Evolutionary conservation across 148 eudicot genomes (phyloP).

Genomic region (Fagopyrum homotropicum): DNA sequence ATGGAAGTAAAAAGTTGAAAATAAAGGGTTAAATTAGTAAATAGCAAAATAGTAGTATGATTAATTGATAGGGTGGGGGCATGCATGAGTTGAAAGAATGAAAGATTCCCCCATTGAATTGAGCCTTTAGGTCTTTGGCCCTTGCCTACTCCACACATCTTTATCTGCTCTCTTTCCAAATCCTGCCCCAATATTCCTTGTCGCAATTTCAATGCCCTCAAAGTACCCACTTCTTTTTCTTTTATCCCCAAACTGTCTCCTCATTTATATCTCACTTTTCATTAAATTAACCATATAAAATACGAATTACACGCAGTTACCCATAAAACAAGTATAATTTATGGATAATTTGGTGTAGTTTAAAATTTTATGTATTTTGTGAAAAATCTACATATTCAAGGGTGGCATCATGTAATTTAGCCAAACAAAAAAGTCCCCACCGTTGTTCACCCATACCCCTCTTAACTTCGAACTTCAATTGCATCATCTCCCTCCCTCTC

Average conservation of each 20-base stretch:
- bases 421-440: background rate
- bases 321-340: too few relatives aligned
- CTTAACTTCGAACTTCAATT: background rate
- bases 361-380: too few relatives aligned
- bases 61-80: background rate
- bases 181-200: conserved; percentile 8
- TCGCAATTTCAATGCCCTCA: conserved; percentile 9
- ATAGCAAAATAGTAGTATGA: background rate
- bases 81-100: background rate
- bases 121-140: background rate
- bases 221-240: conserved; percentile 9
- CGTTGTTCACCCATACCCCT: background rate
- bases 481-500: background rate
- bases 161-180: conserved; percentile 8
- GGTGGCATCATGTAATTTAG: background rate
- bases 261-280: background rate
- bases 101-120: background rate
- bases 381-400: too few relatives aligned
- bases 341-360: too few relatives aligned
- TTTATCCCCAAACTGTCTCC: background rate
- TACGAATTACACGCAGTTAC: too few relatives aligned
- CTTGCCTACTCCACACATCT: background rate
- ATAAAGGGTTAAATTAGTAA: too few relatives aligned
- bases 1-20: too few relatives aligned
- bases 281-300: too few relatives aligned